These are phyloP conservation scores for Epichloe gansuensis DNA, from an alignment of 2,329 filamentous ascomycete species.

Conservation along the genomic window DNA sequence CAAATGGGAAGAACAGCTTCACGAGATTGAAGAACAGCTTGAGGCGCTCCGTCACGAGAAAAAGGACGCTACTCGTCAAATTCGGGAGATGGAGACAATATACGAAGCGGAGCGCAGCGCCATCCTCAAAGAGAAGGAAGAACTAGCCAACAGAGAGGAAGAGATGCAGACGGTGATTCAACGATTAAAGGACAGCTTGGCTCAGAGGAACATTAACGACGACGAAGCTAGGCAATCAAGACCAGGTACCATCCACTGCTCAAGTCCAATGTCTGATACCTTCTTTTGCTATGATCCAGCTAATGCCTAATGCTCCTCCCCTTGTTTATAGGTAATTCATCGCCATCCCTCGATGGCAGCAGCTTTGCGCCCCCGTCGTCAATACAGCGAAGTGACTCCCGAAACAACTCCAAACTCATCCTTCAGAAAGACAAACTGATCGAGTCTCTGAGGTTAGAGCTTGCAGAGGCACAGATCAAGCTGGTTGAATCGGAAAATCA, in stretches of 20 bases:
- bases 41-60: conserved; percentile 75
- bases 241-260: conserved; percentile 33
- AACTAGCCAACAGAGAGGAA: conserved; percentile 70
- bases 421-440: conserved; percentile 96
- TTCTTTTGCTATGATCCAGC: neutral
- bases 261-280: neutral
- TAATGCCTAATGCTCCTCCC: conserved; percentile 9
- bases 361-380: conserved; percentile 82
- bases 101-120: conserved; percentile 83
- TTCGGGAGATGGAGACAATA: conserved; percentile 81
- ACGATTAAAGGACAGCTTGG: conserved; percentile 77
- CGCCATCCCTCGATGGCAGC: conserved; percentile 56
- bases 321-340: conserved; percentile 34
- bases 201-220: conserved; percentile 52
- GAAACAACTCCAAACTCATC: conserved; percentile 78
- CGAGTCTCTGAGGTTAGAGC: conserved; percentile 77
- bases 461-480: conserved; percentile 92
- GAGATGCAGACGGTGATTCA: conserved; percentile 86
- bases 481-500: conserved; percentile 87
- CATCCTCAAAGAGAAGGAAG: conserved; percentile 84
- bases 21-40: conserved; percentile 75
- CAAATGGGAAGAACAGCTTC: conserved; percentile 74
- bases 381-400: conserved; percentile 74
- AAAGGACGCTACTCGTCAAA: conserved; percentile 68
- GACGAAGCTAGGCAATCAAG: conserved; percentile 46